phyloP scores from a whole-genome alignment of 352 stramenopile species.

The Pythium phragmitis region DNA sequence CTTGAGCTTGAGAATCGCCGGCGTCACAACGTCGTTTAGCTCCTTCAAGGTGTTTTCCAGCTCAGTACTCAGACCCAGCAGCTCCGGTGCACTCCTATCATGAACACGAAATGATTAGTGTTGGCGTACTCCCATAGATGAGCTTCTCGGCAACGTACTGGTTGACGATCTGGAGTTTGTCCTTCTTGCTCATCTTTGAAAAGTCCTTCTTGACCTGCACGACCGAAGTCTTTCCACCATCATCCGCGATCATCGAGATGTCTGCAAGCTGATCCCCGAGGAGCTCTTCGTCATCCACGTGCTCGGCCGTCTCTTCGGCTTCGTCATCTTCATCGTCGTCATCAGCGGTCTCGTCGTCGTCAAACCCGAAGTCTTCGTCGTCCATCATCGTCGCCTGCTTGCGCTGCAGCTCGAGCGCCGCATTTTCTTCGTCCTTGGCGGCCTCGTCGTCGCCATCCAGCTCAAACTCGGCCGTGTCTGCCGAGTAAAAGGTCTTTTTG shows the following conservation, averaged over 20 bases:
- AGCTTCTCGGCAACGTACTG: constrained; percentile 43
- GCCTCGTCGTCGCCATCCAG: constrained; percentile 77
- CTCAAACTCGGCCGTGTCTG: constrained; percentile 82
- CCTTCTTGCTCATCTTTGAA: constrained; percentile 84
- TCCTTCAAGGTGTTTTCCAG: constrained; percentile 67
- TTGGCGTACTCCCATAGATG: background rate
- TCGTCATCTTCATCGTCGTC: constrained; percentile 46
- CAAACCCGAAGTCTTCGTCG: constrained; percentile 85
- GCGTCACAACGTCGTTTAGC: constrained; percentile 61
- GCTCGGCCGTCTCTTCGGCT: constrained; percentile 35
- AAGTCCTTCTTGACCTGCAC: constrained; percentile 82
- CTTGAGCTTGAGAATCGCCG: constrained; percentile 72
- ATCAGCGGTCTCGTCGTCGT: constrained; percentile 26
- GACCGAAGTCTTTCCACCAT: constrained; percentile 45
- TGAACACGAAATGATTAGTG: background rate
- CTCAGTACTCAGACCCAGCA: constrained; percentile 69
- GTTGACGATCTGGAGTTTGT: constrained; percentile 86
- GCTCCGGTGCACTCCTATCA: constrained; percentile 58
- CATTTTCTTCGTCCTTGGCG: constrained; percentile 82
- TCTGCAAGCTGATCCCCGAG: constrained; percentile 73
- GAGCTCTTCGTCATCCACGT: constrained; percentile 66
- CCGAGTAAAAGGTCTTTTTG: constrained; percentile 87
- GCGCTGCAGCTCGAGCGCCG: constrained; percentile 77
- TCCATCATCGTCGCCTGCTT: constrained; percentile 87
- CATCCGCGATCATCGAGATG: constrained; percentile 64